phyloP scores from a whole-genome alignment of 371 early-diverging fungal genomes.

The Apophysomyces ossiformis region DNA sequence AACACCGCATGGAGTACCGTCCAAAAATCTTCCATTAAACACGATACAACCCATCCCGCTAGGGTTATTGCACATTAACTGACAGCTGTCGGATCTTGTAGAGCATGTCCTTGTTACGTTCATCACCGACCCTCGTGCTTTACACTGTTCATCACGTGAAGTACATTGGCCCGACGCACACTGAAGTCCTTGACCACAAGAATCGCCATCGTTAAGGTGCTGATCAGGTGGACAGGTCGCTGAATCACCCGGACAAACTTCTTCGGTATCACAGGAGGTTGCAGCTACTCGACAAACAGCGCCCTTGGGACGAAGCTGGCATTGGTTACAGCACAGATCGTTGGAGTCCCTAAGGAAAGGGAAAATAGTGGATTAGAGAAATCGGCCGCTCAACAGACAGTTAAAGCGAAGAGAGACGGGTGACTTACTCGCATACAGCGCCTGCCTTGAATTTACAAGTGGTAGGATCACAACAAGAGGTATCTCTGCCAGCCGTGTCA shows the following conservation, averaged over 20 bases:
- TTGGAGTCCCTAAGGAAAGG: slow-evolving; percentile 65
- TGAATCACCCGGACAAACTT: slow-evolving; percentile 79
- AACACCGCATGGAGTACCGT: slow-evolving; percentile 89
- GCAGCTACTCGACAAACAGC: slow-evolving; percentile 75
- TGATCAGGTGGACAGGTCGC: slow-evolving; percentile 80
- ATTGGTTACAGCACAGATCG: slow-evolving; percentile 83
- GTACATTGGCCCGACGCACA: slow-evolving; percentile 94
- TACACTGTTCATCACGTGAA: slow-evolving; percentile 83
- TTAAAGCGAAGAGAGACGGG: too few species aligned
- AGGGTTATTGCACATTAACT: slow-evolving; percentile 70
- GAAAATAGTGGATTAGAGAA: slow-evolving; percentile 2
- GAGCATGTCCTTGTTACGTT: slow-evolving; percentile 53
- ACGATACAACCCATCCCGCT: slow-evolving; percentile 59
- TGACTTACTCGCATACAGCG: slow-evolving; percentile 74
- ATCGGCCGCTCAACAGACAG: too few species aligned
- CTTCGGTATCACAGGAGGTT: slow-evolving; percentile 83
- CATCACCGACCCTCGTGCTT: slow-evolving; percentile 52
- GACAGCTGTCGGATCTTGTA: slow-evolving; percentile 59
- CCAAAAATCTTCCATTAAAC: slow-evolving; percentile 82
- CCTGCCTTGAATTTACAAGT: slow-evolving; percentile 82
- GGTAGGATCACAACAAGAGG: slow-evolving; percentile 79
- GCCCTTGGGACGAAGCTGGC: slow-evolving; percentile 66
- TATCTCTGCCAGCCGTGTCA: slow-evolving; percentile 84
- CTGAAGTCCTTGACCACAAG: slow-evolving; percentile 62
- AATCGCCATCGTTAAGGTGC: slow-evolving; percentile 66